Evolutionary conservation across 2,329 filamentous ascomycete species (phyloP), one percentile per base, ranked within the genome.

Genomic region (Claviceps arundinis): DNA sequence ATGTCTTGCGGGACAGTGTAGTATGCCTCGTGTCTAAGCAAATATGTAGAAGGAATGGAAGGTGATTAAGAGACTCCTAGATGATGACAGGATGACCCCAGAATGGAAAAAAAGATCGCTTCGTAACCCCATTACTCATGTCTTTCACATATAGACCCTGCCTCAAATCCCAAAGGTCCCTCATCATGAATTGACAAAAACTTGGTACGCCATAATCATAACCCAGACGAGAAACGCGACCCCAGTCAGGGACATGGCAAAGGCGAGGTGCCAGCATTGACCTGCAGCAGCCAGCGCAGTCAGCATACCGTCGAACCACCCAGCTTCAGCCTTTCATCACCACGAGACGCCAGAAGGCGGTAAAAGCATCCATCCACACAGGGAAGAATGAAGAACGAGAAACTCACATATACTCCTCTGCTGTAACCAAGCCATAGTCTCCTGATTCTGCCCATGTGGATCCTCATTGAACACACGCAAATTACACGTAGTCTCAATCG

Each of bases 171-270:
- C 5, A 5, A 30, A 11, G 30, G 9, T 34, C 9, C 43, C 6
- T 14, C 6, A 43, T 56, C 52, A 70, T 56, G 69, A 71, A 48
- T 66, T 62, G 54, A 65, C 74, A 68, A 80, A 84, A 9, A 84
- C 81, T 56, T 82, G 79, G 58, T 81, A 80, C 11, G 80, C 76
- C 75, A 84, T 83, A 56, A 83, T 69, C 72, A 84, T 82, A 60
- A 84, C 78, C 81, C 81, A 84, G n/a, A 84, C 61, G 54, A 83
- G 63, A 56, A 84, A 84, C 1, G 82, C 66, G 17, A 66, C 69
- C 0, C 81, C 81, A 2, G 81, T 74, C 24, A 85, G 64, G 17
- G 73, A 73, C 62, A 85, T 81, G 1, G 80, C 74, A 64, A 84
- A 85, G 1, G 78, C 77, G 1, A 82, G 73, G 58, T 81, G 76